Evolutionary conservation across 805 yeast species (phyloP), one percentile per base, ranked within the genome.

Genomic region (Candida wancherniae): DNA sequence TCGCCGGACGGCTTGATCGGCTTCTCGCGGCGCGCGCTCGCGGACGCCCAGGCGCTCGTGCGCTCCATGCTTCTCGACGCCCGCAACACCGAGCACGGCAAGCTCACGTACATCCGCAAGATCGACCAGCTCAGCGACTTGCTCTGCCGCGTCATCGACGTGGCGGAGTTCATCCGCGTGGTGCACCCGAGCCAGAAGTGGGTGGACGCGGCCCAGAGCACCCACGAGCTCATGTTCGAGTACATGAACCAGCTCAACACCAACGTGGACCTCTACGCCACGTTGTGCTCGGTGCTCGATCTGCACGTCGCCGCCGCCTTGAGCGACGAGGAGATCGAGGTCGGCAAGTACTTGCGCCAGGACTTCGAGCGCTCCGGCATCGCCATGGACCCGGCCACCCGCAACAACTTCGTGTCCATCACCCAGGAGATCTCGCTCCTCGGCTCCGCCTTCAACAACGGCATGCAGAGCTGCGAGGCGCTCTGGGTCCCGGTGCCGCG

Each of bases 311-410:
- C 32, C 7, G 17, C 23, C 6, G 66, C 59, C 16, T 58, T 90
- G n/a, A 55, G 80, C 3, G 55, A 61, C 2, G 98, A 92, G 56
- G 97, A 92, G 48, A 52, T 75, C 9, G 73, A 79, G 31, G 97
- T 88, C 2, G 98, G 95, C 0, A 70, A 75, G 31, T 73, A 88
- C 28, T 64, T 92, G 15, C 64, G 81, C 40, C 76, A 82, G 25
- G 98, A 92, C 56, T 92, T 92, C 50, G 83, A 84, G 44, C 79
- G 86, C 43, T 84, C 95, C 0, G 98, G 97, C 0, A 83, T 88
- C 19, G 80, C 80, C 48, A 78, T 87, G 80, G 78, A 75, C 42
- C 73, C 77, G 0, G 59, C 65, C 15, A 71, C 81, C 1, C 67
- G 90, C 36, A 67, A 73, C 9, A 71, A 75, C 39, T 92, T 90